Base-by-base conservation (phyloP, 371 early-diverging fungal species). In the Blastocladiella emersonii region DNA sequence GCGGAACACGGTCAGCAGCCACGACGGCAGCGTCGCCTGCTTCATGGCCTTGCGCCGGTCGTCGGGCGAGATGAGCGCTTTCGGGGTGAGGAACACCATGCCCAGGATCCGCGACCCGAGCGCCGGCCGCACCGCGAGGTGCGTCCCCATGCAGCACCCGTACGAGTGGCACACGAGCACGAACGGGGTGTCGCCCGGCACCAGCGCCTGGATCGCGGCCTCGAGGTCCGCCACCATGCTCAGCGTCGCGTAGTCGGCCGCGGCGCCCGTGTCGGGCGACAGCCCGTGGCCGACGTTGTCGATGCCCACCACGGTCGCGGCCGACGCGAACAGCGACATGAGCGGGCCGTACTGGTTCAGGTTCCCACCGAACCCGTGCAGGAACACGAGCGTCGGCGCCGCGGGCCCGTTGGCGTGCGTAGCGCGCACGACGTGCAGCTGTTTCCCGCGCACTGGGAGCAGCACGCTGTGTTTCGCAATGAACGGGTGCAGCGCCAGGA, bases 151-250 rank as follows among this genome's bases (percentile, higher is more conserved):
- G 10, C 77, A 72, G 55, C 87, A 87, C 0, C 87, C 87, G 69
- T 84, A 87, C 1, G 86, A 84, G 65, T 85, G 85, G 2, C 83
- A 79, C 51, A 87, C 74, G 45, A 85, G 77, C 25, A 83, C 81
- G 30, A 51, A 30, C 19, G 12, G 45, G 8, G 39, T 8, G 48
- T 48, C 21, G n/a, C n/a, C 10, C 21, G 21, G 12, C 27, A 30
- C 7, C 2, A 30, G 53, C 8, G 30, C 30, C 30, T 8, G 1
- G 32, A 51, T 27, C 15, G 53, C 53, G 2, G 15, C 0, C 32
- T 7, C 30, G 21, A 51, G 12, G 53, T 51, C 53, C 7, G 8
- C 53, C 30, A 51, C 53, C 27, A 51, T 30, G 10, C 30, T 0
- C 17, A 30, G 53, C 17, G 53, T 51, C 15, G 30, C 15, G 32